A percentile compares a stretch with the other conserved stretches of the same genome.
These are phyloP conservation scores for Cymodocea nodosa DNA, from an alignment of 116 monocot species.

Conservation along the genomic window DNA sequence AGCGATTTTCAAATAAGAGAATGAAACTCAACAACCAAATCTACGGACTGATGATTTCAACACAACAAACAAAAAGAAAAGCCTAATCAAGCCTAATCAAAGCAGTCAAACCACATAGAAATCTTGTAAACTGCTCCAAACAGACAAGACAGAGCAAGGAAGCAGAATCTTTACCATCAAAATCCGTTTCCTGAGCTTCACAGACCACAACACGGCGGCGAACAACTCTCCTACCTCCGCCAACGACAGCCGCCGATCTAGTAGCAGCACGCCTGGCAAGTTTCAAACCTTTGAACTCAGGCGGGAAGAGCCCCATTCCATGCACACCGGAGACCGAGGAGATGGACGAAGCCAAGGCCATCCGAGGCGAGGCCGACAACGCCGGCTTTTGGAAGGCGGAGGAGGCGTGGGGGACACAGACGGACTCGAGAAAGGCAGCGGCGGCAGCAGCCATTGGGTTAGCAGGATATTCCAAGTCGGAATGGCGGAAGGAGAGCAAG, in stretches of 20 bases:
- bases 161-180: constrained; percentile 12
- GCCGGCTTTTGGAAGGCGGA: background rate
- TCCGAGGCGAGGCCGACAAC: background rate
- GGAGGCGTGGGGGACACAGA: constrained; percentile 11
- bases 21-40: background rate
- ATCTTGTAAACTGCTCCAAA: background rate
- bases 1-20: background rate
- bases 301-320: background rate
- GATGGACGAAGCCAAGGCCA: constrained; percentile 3
- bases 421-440: constrained; percentile 14
- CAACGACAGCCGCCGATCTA: background rate
- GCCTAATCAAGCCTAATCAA: background rate
- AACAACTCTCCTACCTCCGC: constrained; percentile 1
- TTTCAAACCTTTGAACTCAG: constrained; percentile 14
- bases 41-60: too few species aligned
- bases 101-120: background rate
- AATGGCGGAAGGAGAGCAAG: too few species aligned
- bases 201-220: constrained; percentile 20
- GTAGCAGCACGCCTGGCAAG: constrained; percentile 1
- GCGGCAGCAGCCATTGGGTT: constrained; percentile 10
- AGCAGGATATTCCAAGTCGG: background rate
- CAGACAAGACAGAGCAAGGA: background rate
- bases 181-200: constrained; percentile 17
- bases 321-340: constrained; percentile 9
- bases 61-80: background rate